Conservation (phyloP, 768 basidiomycete species). For the Pleurotus platypus region DNA sequence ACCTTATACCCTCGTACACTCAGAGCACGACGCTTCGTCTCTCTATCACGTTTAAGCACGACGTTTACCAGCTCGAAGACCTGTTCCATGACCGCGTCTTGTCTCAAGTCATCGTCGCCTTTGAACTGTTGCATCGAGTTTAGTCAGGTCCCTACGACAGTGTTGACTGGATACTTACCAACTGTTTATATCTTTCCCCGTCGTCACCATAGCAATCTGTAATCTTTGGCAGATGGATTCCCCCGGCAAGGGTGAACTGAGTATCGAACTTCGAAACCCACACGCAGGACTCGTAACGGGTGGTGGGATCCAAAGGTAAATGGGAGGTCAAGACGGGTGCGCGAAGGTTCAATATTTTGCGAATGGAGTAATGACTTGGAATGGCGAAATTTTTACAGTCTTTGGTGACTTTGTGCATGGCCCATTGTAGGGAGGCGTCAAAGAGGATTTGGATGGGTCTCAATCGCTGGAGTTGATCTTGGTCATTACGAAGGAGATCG, state of each 20-base stretch:
- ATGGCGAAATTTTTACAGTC: conserved; percentile 25
- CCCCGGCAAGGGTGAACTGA: conserved; percentile 66
- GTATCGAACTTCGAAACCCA: conserved; percentile 63
- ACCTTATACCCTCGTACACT: conserved; percentile 85
- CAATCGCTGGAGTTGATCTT: conserved; percentile 33
- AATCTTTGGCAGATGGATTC: conserved; percentile 82
- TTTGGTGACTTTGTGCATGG: conserved; percentile 48
- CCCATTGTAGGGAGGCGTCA: conserved; percentile 69
- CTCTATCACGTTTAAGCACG: conserved; percentile 68
- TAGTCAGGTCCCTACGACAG: not conserved
- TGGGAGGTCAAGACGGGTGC: conserved; percentile 85
- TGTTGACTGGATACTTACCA: conserved; percentile 48
- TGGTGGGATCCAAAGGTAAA: conserved; percentile 64
- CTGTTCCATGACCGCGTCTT: conserved; percentile 99
- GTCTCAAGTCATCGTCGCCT: conserved; percentile 88
- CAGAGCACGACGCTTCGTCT: conserved; percentile 71
- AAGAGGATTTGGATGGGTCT: conserved; percentile 58
- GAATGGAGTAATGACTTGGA: conserved; percentile 42
- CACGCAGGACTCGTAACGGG: conserved; percentile 66
- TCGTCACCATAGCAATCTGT: conserved; percentile 63
- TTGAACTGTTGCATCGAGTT: conserved; percentile 62
- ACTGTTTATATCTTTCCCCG: conserved; percentile 66
- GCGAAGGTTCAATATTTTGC: conserved; percentile 44
- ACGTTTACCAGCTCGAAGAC: conserved; percentile 88
- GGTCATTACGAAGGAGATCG: conserved; percentile 43